phyloP scores from a whole-genome alignment of 148 eudicot species.

The Chenopodium quinoa region DNA sequence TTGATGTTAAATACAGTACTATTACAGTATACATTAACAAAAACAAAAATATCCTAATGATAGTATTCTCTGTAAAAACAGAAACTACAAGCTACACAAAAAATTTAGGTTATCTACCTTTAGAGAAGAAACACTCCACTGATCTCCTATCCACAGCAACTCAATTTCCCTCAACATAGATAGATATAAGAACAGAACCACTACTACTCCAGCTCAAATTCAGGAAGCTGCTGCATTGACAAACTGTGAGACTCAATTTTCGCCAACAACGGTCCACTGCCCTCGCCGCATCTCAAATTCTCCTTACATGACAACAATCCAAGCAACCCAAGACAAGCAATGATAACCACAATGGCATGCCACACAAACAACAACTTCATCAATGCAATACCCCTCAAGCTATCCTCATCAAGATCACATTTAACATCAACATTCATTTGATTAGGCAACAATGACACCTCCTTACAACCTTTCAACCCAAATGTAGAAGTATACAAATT shows the following conservation, averaged over 20 bases:
- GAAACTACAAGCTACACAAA: constrained; percentile 9
- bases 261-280: constrained; percentile 51
- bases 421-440: constrained; percentile 56
- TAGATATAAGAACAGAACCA: neutral
- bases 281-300: constrained; percentile 46
- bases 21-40: constrained; percentile 6
- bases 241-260: constrained; percentile 51
- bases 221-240: constrained; percentile 46
- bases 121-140: neutral
- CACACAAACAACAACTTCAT: constrained; percentile 66
- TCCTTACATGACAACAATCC: constrained; percentile 43
- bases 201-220: constrained; percentile 49
- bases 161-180: neutral
- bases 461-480: constrained; percentile 62
- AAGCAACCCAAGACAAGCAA: constrained; percentile 47
- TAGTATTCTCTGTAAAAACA: constrained; percentile 1
- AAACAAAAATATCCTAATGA: constrained; percentile 8
- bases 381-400: constrained; percentile 59
- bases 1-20: constrained; percentile 12
- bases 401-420: constrained; percentile 78
- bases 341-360: constrained; percentile 55
- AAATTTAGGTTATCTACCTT: constrained; percentile 24
- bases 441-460: constrained; percentile 26
- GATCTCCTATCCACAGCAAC: constrained; percentile 12
- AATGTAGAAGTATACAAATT: constrained; percentile 59